Base-by-base conservation (phyloP, 208 protist species). In the Wallacemonas rigidus region DNA sequence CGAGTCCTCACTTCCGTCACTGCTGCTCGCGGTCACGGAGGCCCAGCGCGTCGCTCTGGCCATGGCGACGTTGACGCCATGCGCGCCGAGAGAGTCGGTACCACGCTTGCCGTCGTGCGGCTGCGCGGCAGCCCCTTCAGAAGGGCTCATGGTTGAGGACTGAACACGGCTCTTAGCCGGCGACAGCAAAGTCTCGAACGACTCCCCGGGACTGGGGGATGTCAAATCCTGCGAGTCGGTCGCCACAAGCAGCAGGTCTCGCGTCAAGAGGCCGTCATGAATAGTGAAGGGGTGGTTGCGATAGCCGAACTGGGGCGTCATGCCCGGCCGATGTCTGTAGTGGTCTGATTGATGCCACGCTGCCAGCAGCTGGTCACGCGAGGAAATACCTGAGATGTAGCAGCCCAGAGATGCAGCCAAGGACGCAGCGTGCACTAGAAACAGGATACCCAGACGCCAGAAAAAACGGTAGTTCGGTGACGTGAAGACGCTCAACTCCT, bases 281-380 rank as follows among this genome's bases (percentile, higher is more conserved):
- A 17, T 1, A 9, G 12, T 3, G 6, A 38, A 41, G 6, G 41
- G 41, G 60, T 45, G 41, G 43, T 5, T 4, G 36, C 39, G 38
- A 41, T 51, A 38, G 56, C 35, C 56, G 38, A 62, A 17, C 38
- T 62, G 2, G 17, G 56, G 56, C 38, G 56, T 65, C 40, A 41
- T 41, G 7, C n/a, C 26, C 17, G 75, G 72, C 11, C 70, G 60
- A 45, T 80, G 71, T 4, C 84, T 70, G 58, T 83, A 82, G 57
- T 79, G 77, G 44, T 91, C 86, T 0, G 78, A 74, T 67, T 90
- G 82, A 5, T 77, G 78, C 81, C 84, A 91, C 15, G 89, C 86
- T 26, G 77, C 76, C 50, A 86, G 80, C 69, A 91, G 76, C 43
- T 77, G 81, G 1, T 57, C 72, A 11, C 89, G 81, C 35, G 75